Evolutionary conservation across 495 filamentous ascomycete species (phyloP).

Genomic region (Aspergillus affinis): DNA sequence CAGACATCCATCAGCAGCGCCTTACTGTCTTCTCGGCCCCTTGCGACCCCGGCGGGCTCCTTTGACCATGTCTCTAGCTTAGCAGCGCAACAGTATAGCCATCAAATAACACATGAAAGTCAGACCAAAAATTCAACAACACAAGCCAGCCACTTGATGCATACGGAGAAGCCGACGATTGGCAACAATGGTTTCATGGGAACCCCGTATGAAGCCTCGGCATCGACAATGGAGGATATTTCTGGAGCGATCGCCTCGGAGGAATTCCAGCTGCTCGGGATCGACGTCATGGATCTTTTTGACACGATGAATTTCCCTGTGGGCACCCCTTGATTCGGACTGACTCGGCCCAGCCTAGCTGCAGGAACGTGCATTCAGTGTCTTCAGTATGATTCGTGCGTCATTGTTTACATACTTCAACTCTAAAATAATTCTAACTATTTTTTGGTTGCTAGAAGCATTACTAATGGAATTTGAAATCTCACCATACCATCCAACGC

Average conservation of each 20-base stretch:
- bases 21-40: not conserved
- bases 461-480: too few relatives aligned
- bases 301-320: not conserved
- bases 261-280: not conserved
- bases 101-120: not conserved
- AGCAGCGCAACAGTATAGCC: not conserved
- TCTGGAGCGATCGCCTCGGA: not conserved
- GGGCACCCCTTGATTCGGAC: not conserved
- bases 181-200: not conserved
- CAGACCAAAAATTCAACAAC: not conserved
- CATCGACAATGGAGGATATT: not conserved
- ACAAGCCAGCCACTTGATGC: too few relatives aligned
- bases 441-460: too few relatives aligned
- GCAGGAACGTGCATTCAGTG: too few relatives aligned
- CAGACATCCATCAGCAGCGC: not conserved
- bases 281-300: not conserved
- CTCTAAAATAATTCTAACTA: too few relatives aligned
- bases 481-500: too few relatives aligned
- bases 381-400: too few relatives aligned
- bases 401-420: too few relatives aligned
- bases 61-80: not conserved
- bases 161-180: not conserved
- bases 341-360: not conserved
- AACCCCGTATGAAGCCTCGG: not conserved
- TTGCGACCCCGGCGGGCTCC: not conserved